Evolutionary conservation across 108 stramenopile species (phyloP).

Genomic region (Fistulifera pelliculosa): DNA sequence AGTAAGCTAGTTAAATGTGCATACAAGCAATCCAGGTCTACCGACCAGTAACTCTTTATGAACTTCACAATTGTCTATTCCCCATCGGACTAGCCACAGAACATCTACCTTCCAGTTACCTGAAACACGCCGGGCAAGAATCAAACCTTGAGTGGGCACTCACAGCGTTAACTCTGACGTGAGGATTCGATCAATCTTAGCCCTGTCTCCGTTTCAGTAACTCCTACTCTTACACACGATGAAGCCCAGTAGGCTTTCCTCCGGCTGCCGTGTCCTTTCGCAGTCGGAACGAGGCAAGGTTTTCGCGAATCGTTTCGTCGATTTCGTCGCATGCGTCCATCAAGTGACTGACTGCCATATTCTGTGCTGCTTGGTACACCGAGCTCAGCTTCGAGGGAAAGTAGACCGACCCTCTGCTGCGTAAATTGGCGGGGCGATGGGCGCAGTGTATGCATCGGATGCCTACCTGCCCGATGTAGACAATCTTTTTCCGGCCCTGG

Average conservation of each 20-base stretch:
- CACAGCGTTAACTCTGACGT: too few species aligned
- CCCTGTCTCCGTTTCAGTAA: conserved; percentile 12
- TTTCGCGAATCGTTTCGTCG: conserved; percentile 1
- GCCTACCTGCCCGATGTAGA: conserved; percentile 43
- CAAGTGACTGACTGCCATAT: conserved; percentile 33
- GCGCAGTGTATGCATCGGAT: conserved; percentile 47
- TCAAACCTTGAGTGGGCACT: too few species aligned
- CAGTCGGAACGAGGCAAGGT: conserved; percentile 11
- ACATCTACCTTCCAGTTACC: too few species aligned
- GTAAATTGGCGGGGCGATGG: neutral
- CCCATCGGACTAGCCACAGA: too few species aligned
- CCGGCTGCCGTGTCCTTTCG: conserved; percentile 18
- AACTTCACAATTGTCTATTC: too few species aligned
- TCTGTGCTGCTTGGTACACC: conserved; percentile 46
- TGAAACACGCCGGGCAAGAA: too few species aligned
- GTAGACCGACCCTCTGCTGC: conserved; percentile 30
- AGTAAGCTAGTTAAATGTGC: too few species aligned
- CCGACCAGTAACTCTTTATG: too few species aligned
- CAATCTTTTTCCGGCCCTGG: conserved; percentile 35
- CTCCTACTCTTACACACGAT: conserved; percentile 10
- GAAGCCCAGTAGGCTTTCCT: conserved; percentile 39
- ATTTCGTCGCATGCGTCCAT: conserved; percentile 25
- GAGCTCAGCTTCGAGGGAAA: conserved; percentile 34
- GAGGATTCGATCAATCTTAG: too few species aligned
- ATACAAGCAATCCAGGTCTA: too few species aligned